Conservation (phyloP, 345 rosid genomes). For the Populus euphratica region DNA sequence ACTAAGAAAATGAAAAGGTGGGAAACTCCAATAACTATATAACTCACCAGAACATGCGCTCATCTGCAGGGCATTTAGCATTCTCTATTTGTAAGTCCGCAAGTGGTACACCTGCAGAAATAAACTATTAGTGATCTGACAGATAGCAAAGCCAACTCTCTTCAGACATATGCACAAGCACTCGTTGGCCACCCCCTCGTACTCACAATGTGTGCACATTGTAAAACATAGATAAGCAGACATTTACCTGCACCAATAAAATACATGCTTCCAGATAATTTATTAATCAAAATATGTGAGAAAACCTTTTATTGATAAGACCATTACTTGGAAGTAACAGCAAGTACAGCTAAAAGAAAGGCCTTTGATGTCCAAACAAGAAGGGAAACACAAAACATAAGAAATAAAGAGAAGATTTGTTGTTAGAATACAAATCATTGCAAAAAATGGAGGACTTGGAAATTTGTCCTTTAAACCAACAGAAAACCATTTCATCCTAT, state of each 20-base stretch:
- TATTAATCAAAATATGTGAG: too few relatives aligned
- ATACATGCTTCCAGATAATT: too few relatives aligned
- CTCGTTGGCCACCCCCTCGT: not conserved
- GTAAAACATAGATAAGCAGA: not conserved
- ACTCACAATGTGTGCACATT: not conserved
- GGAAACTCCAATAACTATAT: not conserved
- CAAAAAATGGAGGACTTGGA: too few relatives aligned
- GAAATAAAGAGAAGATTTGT: too few relatives aligned
- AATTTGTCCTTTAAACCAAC: too few relatives aligned
- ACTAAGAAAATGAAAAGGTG: not conserved
- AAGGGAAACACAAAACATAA: too few relatives aligned
- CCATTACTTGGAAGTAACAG: too few relatives aligned
- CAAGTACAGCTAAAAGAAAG: too few relatives aligned
- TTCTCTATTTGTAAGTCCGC: constrained; percentile 12
- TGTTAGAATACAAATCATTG: too few relatives aligned
- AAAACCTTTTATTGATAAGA: too few relatives aligned
- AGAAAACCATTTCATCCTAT: too few relatives aligned
- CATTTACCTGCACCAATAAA: not conserved
- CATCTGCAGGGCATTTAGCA: constrained; percentile 20
- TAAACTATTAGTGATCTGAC: not conserved
- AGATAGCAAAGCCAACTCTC: not conserved
- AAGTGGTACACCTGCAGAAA: constrained; percentile 25
- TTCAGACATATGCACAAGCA: not conserved
- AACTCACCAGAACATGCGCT: constrained; percentile 42
- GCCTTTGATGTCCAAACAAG: too few relatives aligned